Evolutionary conservation across 305 asterid genomes (phyloP), one percentile per base, ranked within the genome.

Genomic region (Fraxinus latifolia): DNA sequence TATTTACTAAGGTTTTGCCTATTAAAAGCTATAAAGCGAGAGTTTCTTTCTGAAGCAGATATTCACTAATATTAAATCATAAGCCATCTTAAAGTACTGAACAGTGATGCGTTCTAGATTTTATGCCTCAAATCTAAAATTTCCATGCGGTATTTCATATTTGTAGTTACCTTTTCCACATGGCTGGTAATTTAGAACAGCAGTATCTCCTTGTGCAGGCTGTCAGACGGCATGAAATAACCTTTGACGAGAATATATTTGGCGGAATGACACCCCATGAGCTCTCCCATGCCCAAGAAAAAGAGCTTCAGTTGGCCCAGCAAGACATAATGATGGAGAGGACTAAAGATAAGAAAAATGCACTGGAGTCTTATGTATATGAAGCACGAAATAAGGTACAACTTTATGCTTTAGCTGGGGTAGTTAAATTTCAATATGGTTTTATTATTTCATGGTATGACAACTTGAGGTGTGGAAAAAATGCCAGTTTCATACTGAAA

Each of bases 261-360:
- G 93, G 97, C 86, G 95, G 90, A 81, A 85, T 94, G 97, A 88
- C 92, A 47, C 83, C 36, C 1, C 84, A 73, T 71, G 98, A 92
- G 84, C 88, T 96, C 76, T 85, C 90, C 74, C 87, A 85, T 84
- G 98, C 97, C 82, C 91, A 84, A 87, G 91, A 88, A 55, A 89
- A 86, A 84, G 99, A 96, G 87, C 84, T 77, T 83, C 90, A 88
- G 85, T 82, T 94, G 83, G 84, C 92, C 79, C 92, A 91, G 84
- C 98, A 96, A 86, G 99, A 96, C 84, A 82, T 86, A 23, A 82
- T 83, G 85, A 90, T 92, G 91, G 99, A 96, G 89, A 90, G 91
- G 87, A 94, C 98, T 86, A 93, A 96, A 90, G 98, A 96, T 83
- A 89, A 88, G 92, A 96, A 91, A 89, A 96, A 96, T 88, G 89